Percentiles rank a stretch among this genome's conserved stretches.
phyloP scores from a whole-genome alignment of 768 basidiomycete genomes.

The Dacryopinax spathularia region DNA sequence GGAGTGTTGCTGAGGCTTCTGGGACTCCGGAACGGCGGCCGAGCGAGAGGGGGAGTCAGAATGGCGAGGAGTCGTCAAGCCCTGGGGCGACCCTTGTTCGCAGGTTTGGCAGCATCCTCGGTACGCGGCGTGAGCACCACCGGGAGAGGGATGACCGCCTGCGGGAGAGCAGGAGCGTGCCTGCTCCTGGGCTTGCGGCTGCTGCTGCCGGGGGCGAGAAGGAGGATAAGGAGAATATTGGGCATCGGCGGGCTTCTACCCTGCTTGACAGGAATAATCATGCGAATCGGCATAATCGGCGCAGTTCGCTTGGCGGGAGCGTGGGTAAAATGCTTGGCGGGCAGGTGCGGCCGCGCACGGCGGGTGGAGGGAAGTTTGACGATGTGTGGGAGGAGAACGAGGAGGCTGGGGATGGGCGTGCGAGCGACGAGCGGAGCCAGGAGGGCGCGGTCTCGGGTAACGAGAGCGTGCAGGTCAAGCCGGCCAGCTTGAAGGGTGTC shows the following conservation, averaged over 20 bases:
- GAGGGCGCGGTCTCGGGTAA: conserved; percentile 27
- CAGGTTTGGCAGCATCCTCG: conserved; percentile 5
- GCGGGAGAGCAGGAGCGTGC: neutral
- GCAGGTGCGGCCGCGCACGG: neutral
- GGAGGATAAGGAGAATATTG: conserved; percentile 5
- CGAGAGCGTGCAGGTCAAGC: conserved; percentile 64
- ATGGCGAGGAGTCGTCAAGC: neutral
- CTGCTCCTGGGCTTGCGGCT: neutral
- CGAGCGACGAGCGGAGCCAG: conserved; percentile 1
- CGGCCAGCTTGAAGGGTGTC: conserved; percentile 87
- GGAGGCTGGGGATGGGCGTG: conserved; percentile 19
- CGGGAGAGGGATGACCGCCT: neutral
- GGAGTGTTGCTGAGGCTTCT: neutral
- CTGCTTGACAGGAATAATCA: neutral
- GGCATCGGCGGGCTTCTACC: neutral
- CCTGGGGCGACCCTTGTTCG: conserved; percentile 1
- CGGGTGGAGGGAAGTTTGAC: conserved; percentile 15
- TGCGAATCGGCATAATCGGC: neutral
- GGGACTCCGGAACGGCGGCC: neutral
- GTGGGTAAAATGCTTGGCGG: conserved; percentile 7
- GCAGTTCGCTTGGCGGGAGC: neutral
- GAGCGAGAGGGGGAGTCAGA: neutral
- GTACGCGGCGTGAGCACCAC: neutral
- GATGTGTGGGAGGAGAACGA: conserved; percentile 22
- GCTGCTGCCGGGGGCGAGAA: neutral